Conservation (phyloP, 2,329 filamentous ascomycete genomes). For the Diaporthe vaccinii region DNA sequence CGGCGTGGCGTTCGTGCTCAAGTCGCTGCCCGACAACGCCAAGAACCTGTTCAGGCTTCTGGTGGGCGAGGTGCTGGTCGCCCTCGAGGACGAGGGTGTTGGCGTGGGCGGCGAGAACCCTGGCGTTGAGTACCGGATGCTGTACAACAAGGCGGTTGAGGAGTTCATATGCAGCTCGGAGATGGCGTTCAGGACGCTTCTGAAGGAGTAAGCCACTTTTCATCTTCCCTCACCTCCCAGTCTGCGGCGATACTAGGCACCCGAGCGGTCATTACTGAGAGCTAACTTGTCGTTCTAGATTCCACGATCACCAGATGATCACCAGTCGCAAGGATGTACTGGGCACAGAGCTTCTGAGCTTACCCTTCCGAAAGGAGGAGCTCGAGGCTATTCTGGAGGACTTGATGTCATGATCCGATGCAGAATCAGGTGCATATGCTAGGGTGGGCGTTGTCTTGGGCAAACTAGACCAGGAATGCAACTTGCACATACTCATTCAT, state of each 20-base stretch:
- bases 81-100: constrained; percentile 72
- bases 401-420: constrained; percentile 55
- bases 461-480: no score
- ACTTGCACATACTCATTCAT: not conserved
- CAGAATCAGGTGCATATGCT: not conserved
- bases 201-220: constrained; percentile 82
- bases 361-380: constrained; percentile 90
- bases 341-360: constrained; percentile 86
- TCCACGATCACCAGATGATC: constrained; percentile 98
- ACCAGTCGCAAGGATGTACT: constrained; percentile 87
- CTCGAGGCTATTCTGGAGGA: constrained; percentile 92
- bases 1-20: constrained; percentile 91
- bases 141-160: constrained; percentile 96
- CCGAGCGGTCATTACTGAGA: not conserved
- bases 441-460: not conserved
- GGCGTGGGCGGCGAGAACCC: constrained; percentile 65
- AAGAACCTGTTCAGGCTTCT: constrained; percentile 88
- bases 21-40: constrained; percentile 92
- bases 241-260: not conserved
- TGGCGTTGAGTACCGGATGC: constrained; percentile 88
- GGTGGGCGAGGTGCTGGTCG: constrained; percentile 84
- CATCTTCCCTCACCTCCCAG: not conserved
- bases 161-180: constrained; percentile 98
- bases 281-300: constrained; percentile 63
- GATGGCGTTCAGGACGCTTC: constrained; percentile 91